phyloP scores from a whole-genome alignment of 306 rosid species.

The Carpinus viminea region DNA sequence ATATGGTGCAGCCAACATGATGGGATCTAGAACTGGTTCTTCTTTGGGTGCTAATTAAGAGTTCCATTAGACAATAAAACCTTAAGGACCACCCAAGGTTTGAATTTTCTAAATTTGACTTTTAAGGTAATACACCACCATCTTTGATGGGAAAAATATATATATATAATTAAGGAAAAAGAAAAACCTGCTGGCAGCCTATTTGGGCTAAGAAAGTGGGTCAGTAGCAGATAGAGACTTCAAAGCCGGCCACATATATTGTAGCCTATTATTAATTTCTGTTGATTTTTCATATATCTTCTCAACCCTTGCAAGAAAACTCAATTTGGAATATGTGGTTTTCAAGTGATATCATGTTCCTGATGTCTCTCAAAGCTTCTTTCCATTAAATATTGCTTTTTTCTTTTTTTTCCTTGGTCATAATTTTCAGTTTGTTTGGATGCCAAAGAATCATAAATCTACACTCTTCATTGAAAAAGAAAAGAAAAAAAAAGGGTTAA shows the following conservation, averaged over 20 bases:
- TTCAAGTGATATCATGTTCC: conserved; percentile 26
- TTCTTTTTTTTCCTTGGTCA: conserved; percentile 6
- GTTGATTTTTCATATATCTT: conserved; percentile 25
- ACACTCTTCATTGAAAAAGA: conserved; percentile 16
- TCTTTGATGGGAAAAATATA: no score
- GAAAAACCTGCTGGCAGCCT: conserved; percentile 15
- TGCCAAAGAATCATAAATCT: conserved; percentile 5
- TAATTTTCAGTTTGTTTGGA: conserved; percentile 18
- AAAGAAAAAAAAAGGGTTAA: not conserved
- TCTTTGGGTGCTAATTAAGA: not conserved
- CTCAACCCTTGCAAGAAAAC: conserved; percentile 42
- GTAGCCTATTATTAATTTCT: conserved; percentile 7
- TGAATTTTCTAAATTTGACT: conserved; percentile 37
- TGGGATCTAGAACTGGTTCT: not conserved
- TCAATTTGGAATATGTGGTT: conserved; percentile 44
- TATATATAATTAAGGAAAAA: not conserved
- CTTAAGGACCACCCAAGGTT: conserved; percentile 14
- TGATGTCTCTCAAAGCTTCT: conserved; percentile 16
- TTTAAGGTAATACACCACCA: conserved; percentile 17
- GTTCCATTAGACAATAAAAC: conserved; percentile 19
- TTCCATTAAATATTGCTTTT: not conserved
- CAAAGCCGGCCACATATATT: conserved; percentile 35
- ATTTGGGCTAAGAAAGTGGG: conserved; percentile 45
- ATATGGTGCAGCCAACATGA: not conserved
- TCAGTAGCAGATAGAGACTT: conserved; percentile 33